Conservation (phyloP, 2,329 filamentous ascomycete species). For the Fusarium transvaalense region DNA sequence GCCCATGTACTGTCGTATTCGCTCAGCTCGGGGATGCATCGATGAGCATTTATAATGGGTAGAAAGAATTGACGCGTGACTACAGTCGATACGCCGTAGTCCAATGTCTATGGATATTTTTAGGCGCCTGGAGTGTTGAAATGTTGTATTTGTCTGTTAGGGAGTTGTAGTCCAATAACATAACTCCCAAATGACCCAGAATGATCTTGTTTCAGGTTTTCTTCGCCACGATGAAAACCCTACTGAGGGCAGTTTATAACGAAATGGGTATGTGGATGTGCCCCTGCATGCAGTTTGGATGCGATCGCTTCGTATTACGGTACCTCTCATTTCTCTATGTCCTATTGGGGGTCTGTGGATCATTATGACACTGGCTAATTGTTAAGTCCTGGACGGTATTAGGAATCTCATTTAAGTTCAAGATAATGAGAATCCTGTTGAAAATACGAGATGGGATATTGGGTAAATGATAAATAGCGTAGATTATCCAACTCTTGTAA, state of each 20-base stretch:
- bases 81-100: background rate
- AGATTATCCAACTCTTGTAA: background rate
- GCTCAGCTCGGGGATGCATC: background rate
- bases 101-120: background rate
- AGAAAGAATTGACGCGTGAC: background rate
- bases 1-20: background rate
- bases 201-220: background rate
- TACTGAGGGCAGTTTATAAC: background rate
- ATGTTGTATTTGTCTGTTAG: background rate
- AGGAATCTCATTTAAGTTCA: background rate
- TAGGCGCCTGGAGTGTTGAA: background rate
- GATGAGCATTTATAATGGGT: background rate
- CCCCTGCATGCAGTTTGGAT: background rate
- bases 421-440: background rate
- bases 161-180: background rate
- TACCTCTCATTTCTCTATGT: background rate
- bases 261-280: background rate
- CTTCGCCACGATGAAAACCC: background rate
- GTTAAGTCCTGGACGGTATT: background rate
- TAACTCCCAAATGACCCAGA: background rate
- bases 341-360: background rate
- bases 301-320: background rate
- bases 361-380: background rate
- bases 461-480: background rate
- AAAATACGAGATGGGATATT: background rate